Base-by-base conservation (phyloP, 208 protist species). In the Naegleria lovaniensis region DNA sequence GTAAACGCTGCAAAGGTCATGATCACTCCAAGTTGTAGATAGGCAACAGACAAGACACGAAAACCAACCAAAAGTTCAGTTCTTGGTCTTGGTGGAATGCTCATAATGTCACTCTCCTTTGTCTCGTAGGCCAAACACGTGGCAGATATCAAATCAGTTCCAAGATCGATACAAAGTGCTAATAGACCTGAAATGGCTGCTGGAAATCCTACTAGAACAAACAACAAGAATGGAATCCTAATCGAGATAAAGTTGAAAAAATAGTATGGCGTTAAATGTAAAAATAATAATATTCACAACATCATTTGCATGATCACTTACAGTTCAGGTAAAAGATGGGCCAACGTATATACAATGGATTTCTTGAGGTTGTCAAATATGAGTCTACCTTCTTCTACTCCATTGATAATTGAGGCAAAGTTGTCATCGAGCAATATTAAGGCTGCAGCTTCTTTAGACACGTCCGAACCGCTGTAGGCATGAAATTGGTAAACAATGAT, bases 341-440 rank as follows among this genome's bases (percentile, higher is more conserved):
- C 91, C 22, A 98, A 92, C 19, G 93, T 95, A 91, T 97, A 98
- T n/a, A 91, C 91, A 51, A 98, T 96, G 25, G 94, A 96, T 88
- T 98, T 98, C 91, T 97, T 96, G 51, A 97, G 92, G 90, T 98
- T 98, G 93, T 97, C 95, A 85, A 97, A 98, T 67, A 98, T 96
- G 4, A 96, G 90, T 90, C 96, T 94, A 67, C 96, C 96, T 67
- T 97, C 93, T 93, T 97, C 92, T 33, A 98, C 93, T 90, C 94
- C 96, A 0, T 93, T 91, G 0, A 97, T 95, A 85, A 98, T 98
- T 0, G 95, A 96, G 0, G 94, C 92, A 92, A 98, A 98, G 88
- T 98, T 96, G 92, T 98, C 96, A 91, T 98, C 96, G 16, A 97
- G 38, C 29, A 98, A 90, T 67, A 97, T 96, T 19, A 97, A 96